Percentiles rank a stretch among this genome's conserved stretches.
Evolutionary conservation across 176 grass and related monocot species (phyloP).

Genomic region (Aechmea fasciata): DNA sequence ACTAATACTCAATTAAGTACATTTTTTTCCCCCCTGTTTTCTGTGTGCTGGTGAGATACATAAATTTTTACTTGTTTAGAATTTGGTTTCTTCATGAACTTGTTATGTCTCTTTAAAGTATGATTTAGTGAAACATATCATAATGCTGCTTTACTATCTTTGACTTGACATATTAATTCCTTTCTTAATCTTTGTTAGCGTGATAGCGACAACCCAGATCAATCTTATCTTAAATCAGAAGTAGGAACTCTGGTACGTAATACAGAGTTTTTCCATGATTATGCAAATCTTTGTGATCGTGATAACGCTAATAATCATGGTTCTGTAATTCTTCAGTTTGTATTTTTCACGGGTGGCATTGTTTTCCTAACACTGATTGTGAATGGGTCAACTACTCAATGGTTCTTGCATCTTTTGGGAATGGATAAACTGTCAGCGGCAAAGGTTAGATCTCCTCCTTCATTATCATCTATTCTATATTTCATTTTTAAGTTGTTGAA

Average conservation of each 20-base stretch:
- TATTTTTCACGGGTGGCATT: conserved; percentile 94
- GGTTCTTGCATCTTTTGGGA: conserved; percentile 53
- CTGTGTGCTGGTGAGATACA: not conserved
- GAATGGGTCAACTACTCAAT: conserved; percentile 90
- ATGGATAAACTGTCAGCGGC: conserved; percentile 62
- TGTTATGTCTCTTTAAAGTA: not conserved
- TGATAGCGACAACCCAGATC: conserved; percentile 40
- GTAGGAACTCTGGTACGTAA: conserved; percentile 70
- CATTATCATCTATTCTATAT: conserved; percentile 6
- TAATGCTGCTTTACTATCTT: conserved; percentile 19
- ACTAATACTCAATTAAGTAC: not conserved
- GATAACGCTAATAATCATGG: conserved; percentile 19
- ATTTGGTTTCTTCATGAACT: not conserved
- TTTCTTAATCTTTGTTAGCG: conserved; percentile 19
- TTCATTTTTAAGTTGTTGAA: not conserved
- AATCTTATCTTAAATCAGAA: conserved; percentile 49
- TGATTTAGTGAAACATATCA: not conserved
- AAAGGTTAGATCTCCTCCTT: conserved; percentile 40
- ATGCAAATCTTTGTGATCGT: not conserved
- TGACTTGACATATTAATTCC: not conserved
- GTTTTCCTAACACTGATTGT: conserved; percentile 83
- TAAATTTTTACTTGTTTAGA: not conserved
- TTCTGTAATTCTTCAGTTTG: conserved; percentile 54
- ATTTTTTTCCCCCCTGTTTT: not conserved
- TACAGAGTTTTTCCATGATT: not conserved